A percentile compares a stretch with the other conserved stretches of the same genome.
These are phyloP conservation scores for Poa annua DNA, from an alignment of 176 grass and related monocot species.

Conservation along the genomic window DNA sequence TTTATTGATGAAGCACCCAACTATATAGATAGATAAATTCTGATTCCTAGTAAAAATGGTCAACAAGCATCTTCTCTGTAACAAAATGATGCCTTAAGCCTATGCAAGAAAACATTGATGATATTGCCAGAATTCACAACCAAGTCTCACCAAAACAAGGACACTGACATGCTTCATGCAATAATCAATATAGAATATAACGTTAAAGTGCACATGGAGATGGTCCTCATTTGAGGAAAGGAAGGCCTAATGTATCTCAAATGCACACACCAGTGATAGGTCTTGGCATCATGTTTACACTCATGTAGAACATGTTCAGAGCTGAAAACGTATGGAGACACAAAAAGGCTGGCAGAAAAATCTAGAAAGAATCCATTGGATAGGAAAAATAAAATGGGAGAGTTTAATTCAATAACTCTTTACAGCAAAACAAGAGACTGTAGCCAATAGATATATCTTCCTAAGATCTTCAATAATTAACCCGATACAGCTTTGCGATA, in stretches of 20 bases:
- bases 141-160: background rate
- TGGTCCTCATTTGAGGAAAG: background rate
- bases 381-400: background rate
- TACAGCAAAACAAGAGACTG: constrained; percentile 30
- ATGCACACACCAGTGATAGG: background rate
- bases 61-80: background rate
- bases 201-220: background rate
- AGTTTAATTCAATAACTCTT: background rate
- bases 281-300: background rate
- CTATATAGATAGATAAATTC: constrained; percentile 27
- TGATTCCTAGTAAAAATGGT: constrained; percentile 33
- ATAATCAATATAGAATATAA: background rate
- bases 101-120: background rate
- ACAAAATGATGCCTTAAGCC: background rate
- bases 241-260: constrained; percentile 9
- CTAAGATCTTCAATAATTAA: constrained; percentile 6
- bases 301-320: background rate
- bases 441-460: constrained; percentile 3
- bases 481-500: background rate
- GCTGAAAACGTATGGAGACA: background rate
- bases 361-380: background rate
- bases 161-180: background rate
- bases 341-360: constrained; percentile 7
- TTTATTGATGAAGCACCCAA: constrained; percentile 17
- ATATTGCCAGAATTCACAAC: background rate